A percentile compares a stretch with the other conserved stretches of the same genome.
Evolutionary conservation across 192 early-diverging fungal species (phyloP).

Genomic region (Coemansia sp.): DNA sequence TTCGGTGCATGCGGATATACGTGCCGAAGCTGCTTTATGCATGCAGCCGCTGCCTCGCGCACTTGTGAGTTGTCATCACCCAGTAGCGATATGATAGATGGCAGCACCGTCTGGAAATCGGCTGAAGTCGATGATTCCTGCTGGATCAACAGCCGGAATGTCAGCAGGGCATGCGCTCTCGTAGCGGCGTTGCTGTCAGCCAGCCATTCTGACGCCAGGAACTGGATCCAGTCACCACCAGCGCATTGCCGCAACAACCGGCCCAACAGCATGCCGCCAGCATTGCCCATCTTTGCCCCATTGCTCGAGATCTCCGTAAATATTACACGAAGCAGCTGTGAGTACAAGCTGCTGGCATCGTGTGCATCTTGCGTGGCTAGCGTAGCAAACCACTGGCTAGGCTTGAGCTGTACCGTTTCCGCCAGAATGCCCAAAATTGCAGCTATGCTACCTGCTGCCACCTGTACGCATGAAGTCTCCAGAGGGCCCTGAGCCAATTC

Average conservation of each 20-base stretch:
- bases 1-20: slow-evolving; percentile 17
- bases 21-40: slow-evolving; percentile 56
- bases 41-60: slow-evolving; percentile 62
- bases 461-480: background rate
- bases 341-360: slow-evolving; percentile 11
- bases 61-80: slow-evolving; percentile 55
- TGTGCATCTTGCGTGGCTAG: background rate
- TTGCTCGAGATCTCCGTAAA: slow-evolving; percentile 12
- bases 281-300: slow-evolving; percentile 8
- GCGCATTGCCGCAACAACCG: slow-evolving; percentile 25
- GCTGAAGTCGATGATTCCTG: slow-evolving; percentile 11
- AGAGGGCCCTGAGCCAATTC: background rate
- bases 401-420: slow-evolving; percentile 5
- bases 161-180: slow-evolving; percentile 47
- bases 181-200: background rate
- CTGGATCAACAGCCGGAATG: slow-evolving; percentile 55
- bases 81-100: slow-evolving; percentile 69
- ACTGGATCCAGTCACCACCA: slow-evolving; percentile 45
- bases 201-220: slow-evolving; percentile 38
- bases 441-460: slow-evolving; percentile 21
- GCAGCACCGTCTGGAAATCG: slow-evolving; percentile 70
- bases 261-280: slow-evolving; percentile 31
- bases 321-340: slow-evolving; percentile 16
- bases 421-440: slow-evolving; percentile 14
- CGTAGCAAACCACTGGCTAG: slow-evolving; percentile 24